phyloP scores from a whole-genome alignment of 2,329 filamentous ascomycete genomes.

The Fusarium kyushuense region DNA sequence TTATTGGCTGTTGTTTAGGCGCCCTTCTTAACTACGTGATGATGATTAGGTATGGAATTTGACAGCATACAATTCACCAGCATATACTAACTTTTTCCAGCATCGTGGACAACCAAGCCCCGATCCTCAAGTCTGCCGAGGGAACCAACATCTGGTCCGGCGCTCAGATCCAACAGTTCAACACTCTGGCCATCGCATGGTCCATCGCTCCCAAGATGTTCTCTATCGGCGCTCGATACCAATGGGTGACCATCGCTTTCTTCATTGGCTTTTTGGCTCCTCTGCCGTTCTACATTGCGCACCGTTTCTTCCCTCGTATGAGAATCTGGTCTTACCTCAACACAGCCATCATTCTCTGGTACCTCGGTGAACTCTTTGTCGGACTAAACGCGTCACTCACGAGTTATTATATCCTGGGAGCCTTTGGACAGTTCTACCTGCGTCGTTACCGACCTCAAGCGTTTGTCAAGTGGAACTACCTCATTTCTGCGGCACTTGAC shows the following conservation, averaged over 20 bases:
- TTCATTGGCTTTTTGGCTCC: slow-evolving; percentile 52
- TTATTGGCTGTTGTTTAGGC: slow-evolving; percentile 67
- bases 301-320: slow-evolving; percentile 55
- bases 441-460: slow-evolving; percentile 63
- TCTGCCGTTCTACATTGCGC: slow-evolving; percentile 51
- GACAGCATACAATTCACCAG: rapidly evolving
- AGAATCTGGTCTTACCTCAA: slow-evolving; percentile 60
- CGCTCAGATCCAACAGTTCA: slow-evolving; percentile 62
- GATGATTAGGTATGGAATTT: slow-evolving; percentile 53
- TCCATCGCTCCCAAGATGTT: slow-evolving; percentile 60
- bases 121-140: slow-evolving; percentile 59
- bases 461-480: slow-evolving; percentile 66
- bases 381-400: slow-evolving; percentile 62
- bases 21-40: slow-evolving; percentile 66
- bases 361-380: slow-evolving; percentile 18
- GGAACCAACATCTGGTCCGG: slow-evolving; percentile 66
- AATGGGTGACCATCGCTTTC: slow-evolving; percentile 22
- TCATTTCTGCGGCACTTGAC: slow-evolving; percentile 64
- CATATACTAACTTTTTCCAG: slow-evolving; percentile 47
- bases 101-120: slow-evolving; percentile 62
- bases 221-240: slow-evolving; percentile 15
- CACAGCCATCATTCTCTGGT: slow-evolving; percentile 58
- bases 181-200: slow-evolving; percentile 61
- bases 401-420: slow-evolving; percentile 64
- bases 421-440: slow-evolving; percentile 64